Evolutionary conservation across 2,329 filamentous ascomycete genomes (phyloP), one percentile per base, ranked within the genome.

Genomic region (Trichoderma harzianum): DNA sequence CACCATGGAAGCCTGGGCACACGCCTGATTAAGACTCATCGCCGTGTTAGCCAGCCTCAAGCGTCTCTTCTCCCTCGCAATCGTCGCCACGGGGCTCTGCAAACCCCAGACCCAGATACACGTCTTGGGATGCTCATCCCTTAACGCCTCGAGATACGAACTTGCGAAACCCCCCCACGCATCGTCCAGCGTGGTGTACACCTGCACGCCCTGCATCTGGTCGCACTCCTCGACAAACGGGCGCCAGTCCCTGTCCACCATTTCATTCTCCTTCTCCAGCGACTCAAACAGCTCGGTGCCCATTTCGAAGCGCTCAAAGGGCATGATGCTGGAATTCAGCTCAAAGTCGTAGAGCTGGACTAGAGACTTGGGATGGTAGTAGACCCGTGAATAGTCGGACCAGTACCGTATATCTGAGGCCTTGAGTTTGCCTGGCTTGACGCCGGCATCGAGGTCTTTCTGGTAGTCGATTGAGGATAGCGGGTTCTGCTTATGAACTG

Each of bases 321-420:
- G 93, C 86, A 91, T 91, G 32, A 95, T 84, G 58, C 88, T 86
- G 3, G 94, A 95, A 78, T 93, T 91, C 43, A 97, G 85, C 79
- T 97, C 93, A 78, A 93, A 97, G 78, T 98, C 94, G 78, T 92
- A 92, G 16, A 98, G 85, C 79, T 97, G 95, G 11, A 97, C 86
- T 69, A 97, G 89, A 14, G 94, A 97, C 69, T 89, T 90, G 10
- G 96, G 96, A 79, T 98, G 95, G 79, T 93, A 98, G 82, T 90
- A 99, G n/a, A 96, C 88, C 30, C 94, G 90, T 76, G 93, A 97
- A 82, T 94, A 98, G 81, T 99, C 96, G 36, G 94, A 97, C 95
- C 96, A 99, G 83, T 96, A 98, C 69, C 94, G 89, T n/a, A 98
- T 92, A 12, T 89, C 88, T 7, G 90, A 88, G 1, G 90, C 86